Base-by-base conservation (phyloP, 2,329 filamentous ascomycete species). In the Pseudogymnoascus sp. region DNA sequence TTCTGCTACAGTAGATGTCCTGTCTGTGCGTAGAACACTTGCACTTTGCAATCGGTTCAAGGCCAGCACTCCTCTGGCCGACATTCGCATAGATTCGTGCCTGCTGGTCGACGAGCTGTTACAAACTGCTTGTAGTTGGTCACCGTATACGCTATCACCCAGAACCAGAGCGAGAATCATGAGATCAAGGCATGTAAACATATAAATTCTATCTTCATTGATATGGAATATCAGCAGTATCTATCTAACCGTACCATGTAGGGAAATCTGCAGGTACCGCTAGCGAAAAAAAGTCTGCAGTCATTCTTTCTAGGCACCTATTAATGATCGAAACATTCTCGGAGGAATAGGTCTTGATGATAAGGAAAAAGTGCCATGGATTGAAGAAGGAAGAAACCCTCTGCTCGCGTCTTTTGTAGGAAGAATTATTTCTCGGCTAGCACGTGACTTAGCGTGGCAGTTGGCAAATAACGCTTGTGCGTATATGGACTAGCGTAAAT, bases 171-270 rank as follows among this genome's bases (percentile, higher is more conserved):
- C 44, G 13, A 33, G 33, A 54, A 1, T 1, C 47, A 11, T 17
- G n/a, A 21, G 17, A 54, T 17, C 47, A 54, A 10, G n/a, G 26
- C 6, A 33, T 13, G 9, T 17, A 54, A 54, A 54, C 29, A 54
- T 54, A 54, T 54, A 54, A 54, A 54, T 54, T 54, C 47, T 17
- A 15, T 33, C 3, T 54, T 54, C 47, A 17, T 11, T n/a, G n/a
- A 36, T 39, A 58, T 35, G 60, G 65, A 72, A 82, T 96, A 90
- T 96, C 75, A 81, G 88, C 90, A 91, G 86, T 85, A 84, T 84
- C 92, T 96, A 96, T 96, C 92, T 96, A 96, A 93, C 91, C 82
- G 88, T 86, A 87, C 84, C 82, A 89, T 87, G 89, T 90, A 84
- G 75, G 76, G 72, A 74, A 74, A 77, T 77, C 57, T 58, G 68